phyloP scores from a whole-genome alignment of 768 basidiomycete species.

The Leccinum disarticulatum region DNA sequence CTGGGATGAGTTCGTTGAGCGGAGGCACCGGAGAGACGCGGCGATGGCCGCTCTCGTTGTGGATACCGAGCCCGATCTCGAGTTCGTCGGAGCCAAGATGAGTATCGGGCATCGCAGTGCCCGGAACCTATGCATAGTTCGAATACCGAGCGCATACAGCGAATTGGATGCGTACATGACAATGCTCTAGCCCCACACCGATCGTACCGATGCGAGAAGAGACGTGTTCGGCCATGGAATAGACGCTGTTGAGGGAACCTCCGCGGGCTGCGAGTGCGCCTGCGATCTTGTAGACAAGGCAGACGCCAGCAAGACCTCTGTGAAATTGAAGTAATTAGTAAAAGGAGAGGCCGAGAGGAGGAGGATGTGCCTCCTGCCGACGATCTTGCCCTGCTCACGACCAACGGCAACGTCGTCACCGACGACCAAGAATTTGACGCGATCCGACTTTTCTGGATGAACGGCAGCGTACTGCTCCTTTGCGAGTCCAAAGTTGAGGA shows the following conservation, averaged over 20 bases:
- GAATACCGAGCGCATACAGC: not conserved
- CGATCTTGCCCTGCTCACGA: constrained; percentile 74
- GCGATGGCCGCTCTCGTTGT: constrained; percentile 81
- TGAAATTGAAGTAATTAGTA: not conserved
- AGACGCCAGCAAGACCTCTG: constrained; percentile 80
- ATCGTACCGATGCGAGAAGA: constrained; percentile 74
- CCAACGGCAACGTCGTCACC: constrained; percentile 92
- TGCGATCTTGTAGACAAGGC: constrained; percentile 87
- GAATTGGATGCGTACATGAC: constrained; percentile 53
- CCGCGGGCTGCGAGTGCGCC: constrained; percentile 76
- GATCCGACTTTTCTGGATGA: constrained; percentile 64
- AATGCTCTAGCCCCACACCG: constrained; percentile 86
- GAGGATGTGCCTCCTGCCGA: constrained; percentile 62
- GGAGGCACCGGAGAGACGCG: constrained; percentile 71
- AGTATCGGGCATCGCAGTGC: constrained; percentile 59
- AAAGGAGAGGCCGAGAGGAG: constrained; percentile 14
- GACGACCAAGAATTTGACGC: constrained; percentile 76
- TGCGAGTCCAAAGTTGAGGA: constrained; percentile 89
- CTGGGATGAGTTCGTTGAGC: constrained; percentile 64
- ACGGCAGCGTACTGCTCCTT: constrained; percentile 78
- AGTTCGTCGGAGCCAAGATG: constrained; percentile 64
- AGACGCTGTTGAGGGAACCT: constrained; percentile 66
- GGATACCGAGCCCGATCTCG: constrained; percentile 90
- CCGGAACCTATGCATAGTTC: constrained; percentile 59
- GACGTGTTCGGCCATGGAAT: constrained; percentile 62